These are phyloP conservation scores for Glycine soja DNA, from an alignment of 306 rosid species.

Conservation along the genomic window DNA sequence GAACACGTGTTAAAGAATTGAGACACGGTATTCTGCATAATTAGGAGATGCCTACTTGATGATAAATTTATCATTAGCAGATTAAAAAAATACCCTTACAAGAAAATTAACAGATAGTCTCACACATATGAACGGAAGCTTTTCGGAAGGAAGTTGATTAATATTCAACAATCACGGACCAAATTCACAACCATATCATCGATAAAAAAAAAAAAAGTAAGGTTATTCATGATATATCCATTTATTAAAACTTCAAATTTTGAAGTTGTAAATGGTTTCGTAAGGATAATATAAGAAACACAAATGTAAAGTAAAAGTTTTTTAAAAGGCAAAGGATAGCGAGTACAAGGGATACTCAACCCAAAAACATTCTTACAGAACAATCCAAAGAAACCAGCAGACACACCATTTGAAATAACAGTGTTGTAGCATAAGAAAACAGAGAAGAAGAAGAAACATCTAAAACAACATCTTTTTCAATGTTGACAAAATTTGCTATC, in stretches of 20 bases:
- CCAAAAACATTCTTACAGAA: no score
- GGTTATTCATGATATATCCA: background rate
- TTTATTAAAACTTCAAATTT: background rate
- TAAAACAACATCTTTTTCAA: background rate
- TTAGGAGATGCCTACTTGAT: background rate
- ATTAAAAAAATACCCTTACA: background rate
- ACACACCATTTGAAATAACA: no score
- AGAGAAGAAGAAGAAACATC: no score
- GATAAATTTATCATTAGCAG: slow-evolving; percentile 1
- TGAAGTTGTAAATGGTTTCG: background rate
- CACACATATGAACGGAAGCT: background rate
- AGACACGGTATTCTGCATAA: background rate
- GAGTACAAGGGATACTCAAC: no score
- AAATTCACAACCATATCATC: background rate
- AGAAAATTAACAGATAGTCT: background rate
- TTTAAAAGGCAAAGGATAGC: no score
- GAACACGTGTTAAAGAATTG: background rate
- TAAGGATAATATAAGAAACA: slow-evolving; percentile 1
- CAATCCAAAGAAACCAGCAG: no score
- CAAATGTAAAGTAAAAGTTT: background rate
- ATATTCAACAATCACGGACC: background rate
- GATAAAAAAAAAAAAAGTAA: background rate
- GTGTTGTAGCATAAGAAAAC: no score
- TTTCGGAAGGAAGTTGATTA: background rate
- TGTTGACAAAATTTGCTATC: slow-evolving; percentile 10